Evolutionary conservation across 257 asterid genomes (phyloP).

Genomic region (Nicotiana knightiana): DNA sequence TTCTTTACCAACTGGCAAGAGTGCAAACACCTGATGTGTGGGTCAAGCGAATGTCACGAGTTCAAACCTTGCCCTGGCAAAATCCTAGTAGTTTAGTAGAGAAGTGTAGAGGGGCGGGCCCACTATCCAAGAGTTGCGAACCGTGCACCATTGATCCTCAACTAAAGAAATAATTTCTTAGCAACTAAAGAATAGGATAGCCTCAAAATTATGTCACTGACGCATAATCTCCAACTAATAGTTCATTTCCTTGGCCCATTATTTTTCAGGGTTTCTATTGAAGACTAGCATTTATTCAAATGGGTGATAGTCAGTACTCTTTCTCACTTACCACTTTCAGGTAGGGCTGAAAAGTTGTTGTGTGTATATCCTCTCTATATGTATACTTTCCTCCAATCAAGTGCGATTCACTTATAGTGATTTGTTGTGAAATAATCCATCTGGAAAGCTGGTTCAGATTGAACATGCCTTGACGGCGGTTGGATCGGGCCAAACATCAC

Average conservation of each 20-base stretch:
- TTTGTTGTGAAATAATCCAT: constrained; percentile 52
- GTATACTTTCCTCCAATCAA: not conserved
- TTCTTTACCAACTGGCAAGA: not conserved
- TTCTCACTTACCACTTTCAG: constrained; percentile 99
- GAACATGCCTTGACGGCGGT: constrained; percentile 99
- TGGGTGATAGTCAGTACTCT: constrained; percentile 99
- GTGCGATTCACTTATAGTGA: not conserved
- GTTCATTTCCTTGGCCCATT: not conserved
- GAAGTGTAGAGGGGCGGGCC: no score
- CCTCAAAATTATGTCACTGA: not conserved
- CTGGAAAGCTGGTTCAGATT: constrained; percentile 98
- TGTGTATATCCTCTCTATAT: not conserved
- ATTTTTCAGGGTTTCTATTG: not conserved
- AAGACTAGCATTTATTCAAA: constrained; percentile 19
- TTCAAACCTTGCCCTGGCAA: no score
- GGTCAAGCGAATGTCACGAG: no score
- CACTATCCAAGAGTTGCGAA: no score
- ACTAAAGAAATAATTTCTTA: not conserved
- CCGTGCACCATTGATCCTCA: no score
- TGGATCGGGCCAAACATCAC: constrained; percentile 97
- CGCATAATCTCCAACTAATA: not conserved
- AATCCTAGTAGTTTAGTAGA: no score
- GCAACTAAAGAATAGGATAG: not conserved
- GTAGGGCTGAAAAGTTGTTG: constrained; percentile 23
- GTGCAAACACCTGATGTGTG: no score